Conservation (phyloP, 805 yeast genomes). For the Lipomyces orientalis region DNA sequence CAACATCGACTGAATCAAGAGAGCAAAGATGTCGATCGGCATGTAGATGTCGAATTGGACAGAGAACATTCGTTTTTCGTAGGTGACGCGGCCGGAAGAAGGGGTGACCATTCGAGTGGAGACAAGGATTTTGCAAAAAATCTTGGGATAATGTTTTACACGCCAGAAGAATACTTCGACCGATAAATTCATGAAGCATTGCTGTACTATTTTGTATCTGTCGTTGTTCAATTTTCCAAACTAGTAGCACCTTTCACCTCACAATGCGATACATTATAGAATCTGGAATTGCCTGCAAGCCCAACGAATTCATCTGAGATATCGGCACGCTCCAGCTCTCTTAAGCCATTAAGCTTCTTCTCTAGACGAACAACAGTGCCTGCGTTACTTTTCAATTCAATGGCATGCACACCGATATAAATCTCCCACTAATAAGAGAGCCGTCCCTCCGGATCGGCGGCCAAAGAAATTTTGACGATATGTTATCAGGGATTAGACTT, state of each 20-base stretch:
- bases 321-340: no score
- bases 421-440: no score
- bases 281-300: no score
- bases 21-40: conserved; percentile 22
- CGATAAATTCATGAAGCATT: neutral
- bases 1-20: conserved; percentile 6
- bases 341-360: no score
- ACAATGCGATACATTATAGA: no score
- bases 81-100: conserved; percentile 97
- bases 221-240: neutral
- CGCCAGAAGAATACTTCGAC: conserved; percentile 73
- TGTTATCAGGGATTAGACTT: no score
- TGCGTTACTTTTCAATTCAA: no score
- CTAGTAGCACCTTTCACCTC: neutral
- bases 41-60: conserved; percentile 47
- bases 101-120: conserved; percentile 76
- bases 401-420: no score
- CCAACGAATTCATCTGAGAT: no score
- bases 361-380: no score
- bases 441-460: no score
- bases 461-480: no score
- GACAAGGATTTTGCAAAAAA: conserved; percentile 73
- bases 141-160: conserved; percentile 58
- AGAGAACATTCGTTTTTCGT: conserved; percentile 62
- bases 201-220: neutral